Percentiles rank a stretch among this genome's conserved stretches.
Evolutionary conservation across 495 filamentous ascomycete genomes (phyloP).

Genomic region (Mycothermus thermophilus): DNA sequence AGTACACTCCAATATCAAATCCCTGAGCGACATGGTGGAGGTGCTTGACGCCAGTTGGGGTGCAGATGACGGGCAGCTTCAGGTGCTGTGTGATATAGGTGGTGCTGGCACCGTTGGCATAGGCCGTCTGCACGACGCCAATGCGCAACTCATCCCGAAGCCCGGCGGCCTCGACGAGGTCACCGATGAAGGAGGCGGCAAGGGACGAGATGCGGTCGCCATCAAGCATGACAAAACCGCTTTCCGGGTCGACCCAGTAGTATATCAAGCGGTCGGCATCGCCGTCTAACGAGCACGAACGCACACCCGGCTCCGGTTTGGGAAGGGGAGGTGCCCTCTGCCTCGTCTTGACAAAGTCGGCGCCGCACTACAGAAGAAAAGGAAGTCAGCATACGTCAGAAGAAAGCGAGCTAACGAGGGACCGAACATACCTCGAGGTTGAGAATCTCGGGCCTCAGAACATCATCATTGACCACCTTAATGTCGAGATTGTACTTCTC

Average conservation of each 20-base stretch:
- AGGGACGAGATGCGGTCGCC: constrained; percentile 95
- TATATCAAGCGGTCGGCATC: constrained; percentile 93
- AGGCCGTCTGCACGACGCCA: constrained; percentile 91
- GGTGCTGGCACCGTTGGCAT: constrained; percentile 93
- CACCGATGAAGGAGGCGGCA: constrained; percentile 83
- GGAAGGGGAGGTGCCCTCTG: constrained; percentile 80
- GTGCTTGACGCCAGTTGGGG: constrained; percentile 90
- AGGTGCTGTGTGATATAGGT: constrained; percentile 78
- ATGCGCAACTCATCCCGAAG: constrained; percentile 68
- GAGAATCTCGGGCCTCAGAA: constrained; percentile 71
- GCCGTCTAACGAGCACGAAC: constrained; percentile 86
- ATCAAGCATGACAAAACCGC: constrained; percentile 77
- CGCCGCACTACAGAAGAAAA: constrained; percentile 56
- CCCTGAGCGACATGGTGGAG: constrained; percentile 87
- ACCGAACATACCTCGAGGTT: constrained; percentile 60
- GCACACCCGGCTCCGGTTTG: constrained; percentile 55
- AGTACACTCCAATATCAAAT: constrained; percentile 93
- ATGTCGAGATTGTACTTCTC: constrained; percentile 58
- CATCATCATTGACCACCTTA: constrained; percentile 81
- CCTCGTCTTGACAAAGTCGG: constrained; percentile 93
- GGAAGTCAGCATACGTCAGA: constrained; percentile 2
- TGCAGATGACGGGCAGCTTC: constrained; percentile 82
- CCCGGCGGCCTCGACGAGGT: constrained; percentile 67
- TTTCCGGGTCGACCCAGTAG: constrained; percentile 77
- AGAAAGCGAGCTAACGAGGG: neutral